These are phyloP conservation scores for Cylindrodendrum hubeiense DNA, from an alignment of 2,329 filamentous ascomycete species.

Conservation along the genomic window DNA sequence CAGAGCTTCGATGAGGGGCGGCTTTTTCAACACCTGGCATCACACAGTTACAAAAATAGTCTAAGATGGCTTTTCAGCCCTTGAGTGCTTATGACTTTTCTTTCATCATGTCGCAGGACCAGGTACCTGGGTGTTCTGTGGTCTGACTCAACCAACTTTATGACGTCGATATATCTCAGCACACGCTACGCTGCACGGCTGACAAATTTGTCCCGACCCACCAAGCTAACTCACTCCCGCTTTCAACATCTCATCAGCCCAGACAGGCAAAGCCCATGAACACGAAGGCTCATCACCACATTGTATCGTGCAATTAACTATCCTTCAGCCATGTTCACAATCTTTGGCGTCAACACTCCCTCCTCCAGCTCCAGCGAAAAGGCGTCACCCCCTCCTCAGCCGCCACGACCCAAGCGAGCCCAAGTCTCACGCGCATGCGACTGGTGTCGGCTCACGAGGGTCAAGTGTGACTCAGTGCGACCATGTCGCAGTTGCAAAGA, in stretches of 20 bases:
- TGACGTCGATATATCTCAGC: not conserved
- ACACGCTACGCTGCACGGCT: too few species aligned
- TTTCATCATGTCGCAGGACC: not conserved
- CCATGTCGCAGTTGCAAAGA: constrained; percentile 45
- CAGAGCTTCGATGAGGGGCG: too few species aligned
- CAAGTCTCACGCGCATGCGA: constrained; percentile 48
- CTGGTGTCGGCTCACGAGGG: constrained; percentile 46
- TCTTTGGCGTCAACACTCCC: constrained; percentile 36
- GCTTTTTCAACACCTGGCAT: too few species aligned
- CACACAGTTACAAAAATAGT: too few species aligned
- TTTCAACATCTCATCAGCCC: not conserved
- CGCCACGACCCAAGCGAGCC: constrained; percentile 41
- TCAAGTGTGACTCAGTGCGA: constrained; percentile 46
- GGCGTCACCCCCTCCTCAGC: constrained; percentile 32
- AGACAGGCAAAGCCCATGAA: not conserved
- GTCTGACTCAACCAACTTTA: not conserved
- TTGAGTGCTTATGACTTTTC: too few species aligned
- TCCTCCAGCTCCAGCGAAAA: constrained; percentile 33
- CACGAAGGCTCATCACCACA: not conserved
- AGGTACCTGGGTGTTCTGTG: not conserved
- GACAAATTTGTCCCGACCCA: not conserved
- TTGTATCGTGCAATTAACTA: not conserved
- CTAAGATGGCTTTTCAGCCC: too few species aligned
- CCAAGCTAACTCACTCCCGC: not conserved
- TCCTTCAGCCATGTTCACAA: constrained; percentile 38